These are phyloP conservation scores for Penicillium simplicissimum DNA, from an alignment of 495 filamentous ascomycete genomes.

Conservation along the genomic window DNA sequence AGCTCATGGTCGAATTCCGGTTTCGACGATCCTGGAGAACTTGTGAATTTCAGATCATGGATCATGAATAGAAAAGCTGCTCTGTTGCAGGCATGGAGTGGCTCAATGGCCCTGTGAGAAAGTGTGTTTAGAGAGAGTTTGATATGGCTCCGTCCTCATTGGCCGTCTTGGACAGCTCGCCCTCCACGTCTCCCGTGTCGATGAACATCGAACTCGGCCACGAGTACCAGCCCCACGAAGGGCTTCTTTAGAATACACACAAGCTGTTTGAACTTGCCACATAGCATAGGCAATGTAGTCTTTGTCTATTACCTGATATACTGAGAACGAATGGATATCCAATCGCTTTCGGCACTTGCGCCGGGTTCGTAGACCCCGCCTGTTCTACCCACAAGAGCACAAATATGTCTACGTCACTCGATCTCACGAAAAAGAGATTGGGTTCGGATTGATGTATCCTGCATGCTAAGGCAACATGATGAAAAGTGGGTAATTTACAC, in stretches of 20 bases:
- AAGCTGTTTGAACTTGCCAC: neutral
- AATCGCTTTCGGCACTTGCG: neutral
- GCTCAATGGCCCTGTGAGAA: neutral
- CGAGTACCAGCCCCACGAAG: neutral
- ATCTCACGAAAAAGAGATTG: constrained; percentile 18
- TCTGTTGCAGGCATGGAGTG: neutral
- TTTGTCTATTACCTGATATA: neutral
- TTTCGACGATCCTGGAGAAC: neutral
- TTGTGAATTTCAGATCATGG: neutral
- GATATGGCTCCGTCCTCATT: constrained; percentile 24
- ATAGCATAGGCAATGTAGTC: neutral
- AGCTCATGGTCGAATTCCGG: neutral
- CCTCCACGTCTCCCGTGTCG: constrained; percentile 8
- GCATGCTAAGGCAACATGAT: constrained; percentile 41
- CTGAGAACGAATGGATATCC: neutral
- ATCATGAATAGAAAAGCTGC: neutral
- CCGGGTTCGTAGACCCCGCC: neutral
- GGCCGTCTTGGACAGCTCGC: constrained; percentile 9
- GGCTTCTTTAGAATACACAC: neutral
- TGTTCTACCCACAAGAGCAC: neutral
- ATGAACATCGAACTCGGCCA: neutral
- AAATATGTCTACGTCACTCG: constrained; percentile 5
- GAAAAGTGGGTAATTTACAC: constrained; percentile 47
- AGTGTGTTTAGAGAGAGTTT: constrained; percentile 7
- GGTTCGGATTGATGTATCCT: constrained; percentile 30